These are phyloP conservation scores for Vitis cinerea DNA, from an alignment of 164 flowering plant species.

Conservation along the genomic window DNA sequence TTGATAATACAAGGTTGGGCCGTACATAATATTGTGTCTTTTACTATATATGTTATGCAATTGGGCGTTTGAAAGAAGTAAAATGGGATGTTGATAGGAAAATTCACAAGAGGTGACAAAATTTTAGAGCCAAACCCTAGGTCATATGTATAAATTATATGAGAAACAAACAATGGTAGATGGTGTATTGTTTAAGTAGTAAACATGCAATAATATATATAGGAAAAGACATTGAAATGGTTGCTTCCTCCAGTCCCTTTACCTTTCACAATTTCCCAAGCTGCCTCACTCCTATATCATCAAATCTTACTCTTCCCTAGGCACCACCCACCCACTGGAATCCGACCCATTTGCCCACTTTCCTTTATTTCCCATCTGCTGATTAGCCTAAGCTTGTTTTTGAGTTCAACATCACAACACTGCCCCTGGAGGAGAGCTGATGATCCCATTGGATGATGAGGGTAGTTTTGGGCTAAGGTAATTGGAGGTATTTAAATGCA, in stretches of 20 bases:
- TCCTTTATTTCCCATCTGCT: slow-evolving; percentile 14
- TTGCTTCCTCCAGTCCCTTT: slow-evolving; percentile 43
- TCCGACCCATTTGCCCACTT: not conserved
- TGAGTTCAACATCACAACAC: not conserved
- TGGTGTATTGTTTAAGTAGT: not conserved
- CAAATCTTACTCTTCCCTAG: slow-evolving; percentile 47
- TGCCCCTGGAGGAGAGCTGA: too few relatives aligned
- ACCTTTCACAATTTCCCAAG: slow-evolving; percentile 76
- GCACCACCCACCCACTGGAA: slow-evolving; percentile 9
- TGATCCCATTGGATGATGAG: slow-evolving; percentile 5
- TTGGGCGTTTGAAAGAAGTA: too few relatives aligned
- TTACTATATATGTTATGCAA: too few relatives aligned
- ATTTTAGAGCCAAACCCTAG: too few relatives aligned
- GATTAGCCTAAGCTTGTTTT: slow-evolving; percentile 14
- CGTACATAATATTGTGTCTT: too few relatives aligned
- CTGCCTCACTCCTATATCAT: slow-evolving; percentile 50
- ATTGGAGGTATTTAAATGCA: slow-evolving; percentile 2
- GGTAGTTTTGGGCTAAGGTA: not conserved
- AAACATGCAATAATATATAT: not conserved
- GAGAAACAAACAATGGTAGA: slow-evolving; percentile 24
- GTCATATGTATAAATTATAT: too few relatives aligned
- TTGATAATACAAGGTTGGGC: too few relatives aligned
- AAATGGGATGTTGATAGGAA: too few relatives aligned
- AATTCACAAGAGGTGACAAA: too few relatives aligned
- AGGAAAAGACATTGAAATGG: slow-evolving; percentile 31